Percentiles rank a stretch among this genome's conserved stretches.
Conservation (phyloP, 495 filamentous ascomycete genomes). For the Pyrenopolyporus hunteri region DNA sequence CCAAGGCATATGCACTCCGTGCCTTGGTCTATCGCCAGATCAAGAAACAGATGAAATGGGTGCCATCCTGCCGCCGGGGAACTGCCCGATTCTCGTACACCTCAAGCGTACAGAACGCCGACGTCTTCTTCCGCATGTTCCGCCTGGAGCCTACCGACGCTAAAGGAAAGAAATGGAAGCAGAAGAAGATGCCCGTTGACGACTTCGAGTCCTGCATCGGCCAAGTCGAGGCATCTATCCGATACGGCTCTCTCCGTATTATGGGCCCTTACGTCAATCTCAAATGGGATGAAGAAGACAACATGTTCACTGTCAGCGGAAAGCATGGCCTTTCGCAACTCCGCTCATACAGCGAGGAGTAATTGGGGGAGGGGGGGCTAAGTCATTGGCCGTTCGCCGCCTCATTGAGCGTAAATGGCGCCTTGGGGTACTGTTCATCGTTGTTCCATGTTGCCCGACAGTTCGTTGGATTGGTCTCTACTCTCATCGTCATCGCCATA, state of each 20-base stretch:
- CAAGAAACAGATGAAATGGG: constrained; percentile 6
- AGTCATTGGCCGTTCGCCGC: too few species aligned
- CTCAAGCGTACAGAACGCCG: neutral
- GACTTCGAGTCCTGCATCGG: constrained; percentile 1
- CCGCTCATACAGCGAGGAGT: neutral
- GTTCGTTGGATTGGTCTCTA: too few species aligned
- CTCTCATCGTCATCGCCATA: too few species aligned
- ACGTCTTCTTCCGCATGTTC: constrained; percentile 10
- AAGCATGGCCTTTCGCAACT: constrained; percentile 4
- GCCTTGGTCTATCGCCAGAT: constrained; percentile 5
- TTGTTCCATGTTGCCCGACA: too few species aligned
- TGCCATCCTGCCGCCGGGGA: neutral
- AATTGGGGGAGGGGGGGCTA: too few species aligned
- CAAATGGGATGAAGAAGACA: constrained; percentile 7
- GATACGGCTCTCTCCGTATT: neutral
- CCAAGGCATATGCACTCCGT: constrained; percentile 4
- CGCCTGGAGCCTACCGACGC: neutral
- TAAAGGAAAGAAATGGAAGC: constrained; percentile 17
- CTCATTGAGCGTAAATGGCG: too few species aligned
- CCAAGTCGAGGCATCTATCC: neutral
- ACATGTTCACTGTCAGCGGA: constrained; percentile 9
- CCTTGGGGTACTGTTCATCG: too few species aligned
- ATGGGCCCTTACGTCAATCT: constrained; percentile 2
- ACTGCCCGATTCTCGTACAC: neutral
- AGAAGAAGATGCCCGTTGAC: constrained; percentile 9